Conservation (phyloP, 2,329 filamentous ascomycete genomes). For the Fusarium goolgardi region DNA sequence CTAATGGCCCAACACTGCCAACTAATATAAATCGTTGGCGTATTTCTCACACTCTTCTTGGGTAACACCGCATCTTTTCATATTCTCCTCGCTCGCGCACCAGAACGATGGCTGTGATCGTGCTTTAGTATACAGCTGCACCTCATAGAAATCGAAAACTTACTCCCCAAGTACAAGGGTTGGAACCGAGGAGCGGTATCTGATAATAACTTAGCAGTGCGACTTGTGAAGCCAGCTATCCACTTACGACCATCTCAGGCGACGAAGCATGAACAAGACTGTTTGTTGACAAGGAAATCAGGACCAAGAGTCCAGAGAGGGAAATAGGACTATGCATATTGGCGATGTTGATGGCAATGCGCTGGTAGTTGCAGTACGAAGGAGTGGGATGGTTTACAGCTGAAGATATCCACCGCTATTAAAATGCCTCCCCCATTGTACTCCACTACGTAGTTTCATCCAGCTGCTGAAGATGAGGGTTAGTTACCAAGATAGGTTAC, state of each 20-base stretch:
- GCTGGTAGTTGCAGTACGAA: not conserved
- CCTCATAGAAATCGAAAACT: accelerated
- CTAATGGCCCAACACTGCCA: not conserved
- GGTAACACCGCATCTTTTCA: constrained; percentile 5
- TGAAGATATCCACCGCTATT: not conserved
- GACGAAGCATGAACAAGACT: not conserved
- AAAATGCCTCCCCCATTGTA: not conserved
- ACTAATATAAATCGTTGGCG: not conserved
- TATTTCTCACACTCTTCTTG: constrained; percentile 12
- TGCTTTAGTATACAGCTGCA: not conserved
- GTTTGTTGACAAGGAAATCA: not conserved
- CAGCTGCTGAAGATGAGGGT: not conserved
- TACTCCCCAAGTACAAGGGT: constrained; percentile 14
- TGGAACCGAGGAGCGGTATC: constrained; percentile 2
- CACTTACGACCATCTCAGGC: constrained; percentile 2
- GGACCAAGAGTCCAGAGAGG: not conserved
- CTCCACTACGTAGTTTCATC: not conserved
- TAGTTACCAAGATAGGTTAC: not conserved
- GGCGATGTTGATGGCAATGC: too few species aligned
- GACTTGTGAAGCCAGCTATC: not conserved
- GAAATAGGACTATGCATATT: not conserved
- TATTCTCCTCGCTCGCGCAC: constrained; percentile 11
- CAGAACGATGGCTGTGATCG: not conserved
- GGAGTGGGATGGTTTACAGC: not conserved
- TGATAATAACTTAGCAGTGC: not conserved